These are phyloP conservation scores for Phycomyces blakesleeanus DNA, from an alignment of 192 early-diverging fungal species.

Conservation along the genomic window DNA sequence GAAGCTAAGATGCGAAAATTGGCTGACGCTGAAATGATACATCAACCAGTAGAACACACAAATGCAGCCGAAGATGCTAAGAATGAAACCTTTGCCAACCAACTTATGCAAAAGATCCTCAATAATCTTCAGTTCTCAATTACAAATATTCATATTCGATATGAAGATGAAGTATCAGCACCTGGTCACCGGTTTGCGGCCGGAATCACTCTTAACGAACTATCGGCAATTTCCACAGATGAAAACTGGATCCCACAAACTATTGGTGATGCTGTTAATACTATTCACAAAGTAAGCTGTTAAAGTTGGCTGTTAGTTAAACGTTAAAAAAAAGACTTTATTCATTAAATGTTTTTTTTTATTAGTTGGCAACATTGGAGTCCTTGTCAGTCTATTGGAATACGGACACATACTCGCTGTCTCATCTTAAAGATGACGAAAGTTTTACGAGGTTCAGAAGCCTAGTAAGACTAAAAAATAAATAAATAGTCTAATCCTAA, in stretches of 20 bases:
- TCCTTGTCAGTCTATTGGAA: slow-evolving; percentile 88
- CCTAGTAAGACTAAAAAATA: not conserved
- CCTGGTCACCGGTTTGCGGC: slow-evolving; percentile 79
- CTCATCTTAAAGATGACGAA: slow-evolving; percentile 46
- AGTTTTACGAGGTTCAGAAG: not conserved
- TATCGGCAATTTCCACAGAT: slow-evolving; percentile 91
- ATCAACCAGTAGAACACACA: slow-evolving; percentile 22
- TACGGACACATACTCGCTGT: slow-evolving; percentile 64
- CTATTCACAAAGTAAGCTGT: slow-evolving; percentile 83
- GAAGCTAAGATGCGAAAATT: slow-evolving; percentile 81
- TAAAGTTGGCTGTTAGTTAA: too few species aligned
- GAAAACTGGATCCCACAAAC: slow-evolving; percentile 79
- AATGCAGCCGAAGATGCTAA: slow-evolving; percentile 38
- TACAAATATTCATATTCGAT: slow-evolving; percentile 92
- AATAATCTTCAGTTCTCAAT: slow-evolving; percentile 96
- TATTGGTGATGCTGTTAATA: slow-evolving; percentile 68
- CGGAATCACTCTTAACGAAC: slow-evolving; percentile 83
- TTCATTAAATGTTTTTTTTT: not conserved
- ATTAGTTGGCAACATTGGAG: slow-evolving; percentile 53
- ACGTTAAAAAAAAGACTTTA: not conserved
- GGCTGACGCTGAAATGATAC: slow-evolving; percentile 67
- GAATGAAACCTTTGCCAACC: slow-evolving; percentile 83
- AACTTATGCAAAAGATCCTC: slow-evolving; percentile 88
- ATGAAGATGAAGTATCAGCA: slow-evolving; percentile 83
- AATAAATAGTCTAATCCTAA: not conserved